These are phyloP conservation scores for Lecanicillium sp. DNA, from an alignment of 2,329 filamentous ascomycete species.

Conservation along the genomic window DNA sequence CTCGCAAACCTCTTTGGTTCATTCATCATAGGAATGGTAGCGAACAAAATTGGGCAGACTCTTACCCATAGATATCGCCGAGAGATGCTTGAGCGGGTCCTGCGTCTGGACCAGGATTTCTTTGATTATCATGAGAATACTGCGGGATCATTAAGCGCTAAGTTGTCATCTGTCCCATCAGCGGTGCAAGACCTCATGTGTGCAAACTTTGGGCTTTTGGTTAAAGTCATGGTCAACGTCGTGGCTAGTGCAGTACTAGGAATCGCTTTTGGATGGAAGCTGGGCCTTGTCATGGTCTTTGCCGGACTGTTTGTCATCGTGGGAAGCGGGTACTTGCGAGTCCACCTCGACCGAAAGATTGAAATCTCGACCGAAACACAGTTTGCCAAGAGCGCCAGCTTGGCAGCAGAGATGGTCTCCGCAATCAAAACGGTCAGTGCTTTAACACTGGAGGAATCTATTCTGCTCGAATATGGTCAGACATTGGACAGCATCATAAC, in stretches of 20 bases:
- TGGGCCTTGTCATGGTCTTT: conserved; percentile 39
- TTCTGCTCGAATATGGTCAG: not conserved
- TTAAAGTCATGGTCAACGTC: conserved; percentile 28
- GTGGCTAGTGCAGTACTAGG: conserved; percentile 30
- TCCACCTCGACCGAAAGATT: not conserved
- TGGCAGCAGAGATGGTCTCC: not conserved
- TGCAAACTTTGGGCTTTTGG: conserved; percentile 28
- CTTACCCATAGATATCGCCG: conserved; percentile 1
- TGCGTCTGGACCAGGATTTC: no score
- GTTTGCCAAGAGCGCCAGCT: not conserved
- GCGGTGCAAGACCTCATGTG: conserved; percentile 23
- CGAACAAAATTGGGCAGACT: not conserved
- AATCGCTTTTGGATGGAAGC: conserved; percentile 37
- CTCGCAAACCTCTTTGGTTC: conserved; percentile 23
- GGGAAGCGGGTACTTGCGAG: conserved; percentile 26
- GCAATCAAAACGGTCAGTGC: conserved; percentile 1
- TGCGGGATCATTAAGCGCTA: not conserved
- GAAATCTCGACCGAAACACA: not conserved
- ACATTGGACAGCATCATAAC: conserved; percentile 1
- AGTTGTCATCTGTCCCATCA: not conserved
- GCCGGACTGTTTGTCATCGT: conserved; percentile 29
- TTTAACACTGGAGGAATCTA: not conserved
- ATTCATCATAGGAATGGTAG: not conserved
- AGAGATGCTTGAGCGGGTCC: not conserved
- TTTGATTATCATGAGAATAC: not conserved